These are phyloP conservation scores for Puccinia sorghi DNA, from an alignment of 1,284 basidiomycete genomes.

Conservation along the genomic window DNA sequence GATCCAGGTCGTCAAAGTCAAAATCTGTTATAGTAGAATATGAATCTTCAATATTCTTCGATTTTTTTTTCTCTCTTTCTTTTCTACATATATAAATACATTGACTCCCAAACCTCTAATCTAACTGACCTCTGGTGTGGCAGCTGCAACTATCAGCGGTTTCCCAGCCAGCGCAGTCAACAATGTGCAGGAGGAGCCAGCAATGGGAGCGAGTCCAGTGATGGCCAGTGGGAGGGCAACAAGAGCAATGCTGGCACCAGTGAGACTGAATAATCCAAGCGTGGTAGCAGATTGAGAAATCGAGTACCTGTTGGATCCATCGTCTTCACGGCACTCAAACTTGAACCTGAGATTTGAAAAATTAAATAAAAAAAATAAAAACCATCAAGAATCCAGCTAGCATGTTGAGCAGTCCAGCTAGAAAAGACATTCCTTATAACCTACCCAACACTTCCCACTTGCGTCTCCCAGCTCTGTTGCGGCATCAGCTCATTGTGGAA, in stretches of 20 bases:
- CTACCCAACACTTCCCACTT: slow-evolving; percentile 43
- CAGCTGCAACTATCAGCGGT: slow-evolving; percentile 24
- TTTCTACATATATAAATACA: background rate
- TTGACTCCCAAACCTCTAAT: background rate
- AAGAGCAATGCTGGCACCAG: slow-evolving; percentile 34
- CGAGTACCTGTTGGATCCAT: slow-evolving; percentile 36
- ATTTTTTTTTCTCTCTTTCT: no score
- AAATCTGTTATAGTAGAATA: slow-evolving; percentile 19
- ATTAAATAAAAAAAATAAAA: background rate
- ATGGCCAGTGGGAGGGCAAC: slow-evolving; percentile 38
- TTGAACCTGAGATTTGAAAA: slow-evolving; percentile 18
- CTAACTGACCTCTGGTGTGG: slow-evolving; percentile 27
- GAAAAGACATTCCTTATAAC: background rate
- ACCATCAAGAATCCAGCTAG: background rate
- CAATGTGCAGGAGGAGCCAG: slow-evolving; percentile 28
- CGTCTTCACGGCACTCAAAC: slow-evolving; percentile 38
- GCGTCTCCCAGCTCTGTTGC: slow-evolving; percentile 28
- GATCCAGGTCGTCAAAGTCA: slow-evolving; percentile 36
- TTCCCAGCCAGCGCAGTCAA: slow-evolving; percentile 30
- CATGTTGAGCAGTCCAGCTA: background rate
- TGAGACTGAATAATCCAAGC: slow-evolving; percentile 37
- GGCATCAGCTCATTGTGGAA: slow-evolving; percentile 21
- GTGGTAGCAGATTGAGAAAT: slow-evolving; percentile 26
- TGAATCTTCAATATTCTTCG: no score
- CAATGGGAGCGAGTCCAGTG: slow-evolving; percentile 26